phyloP scores from a whole-genome alignment of 768 basidiomycete species.

The Rhodotorula paludigena region DNA sequence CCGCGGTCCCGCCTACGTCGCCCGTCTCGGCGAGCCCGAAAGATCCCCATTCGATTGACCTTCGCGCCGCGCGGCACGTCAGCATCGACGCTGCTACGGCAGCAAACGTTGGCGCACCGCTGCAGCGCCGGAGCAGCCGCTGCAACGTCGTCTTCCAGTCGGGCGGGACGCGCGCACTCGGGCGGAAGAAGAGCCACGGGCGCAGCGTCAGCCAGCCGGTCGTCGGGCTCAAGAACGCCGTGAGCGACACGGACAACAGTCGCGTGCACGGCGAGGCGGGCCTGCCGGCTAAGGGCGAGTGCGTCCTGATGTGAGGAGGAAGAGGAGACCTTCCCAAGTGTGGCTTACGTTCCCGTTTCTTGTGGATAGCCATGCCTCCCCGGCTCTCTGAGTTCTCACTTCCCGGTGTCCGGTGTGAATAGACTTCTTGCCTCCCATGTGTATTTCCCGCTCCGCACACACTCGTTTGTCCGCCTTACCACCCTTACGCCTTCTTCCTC shows the following conservation, averaged over 20 bases:
- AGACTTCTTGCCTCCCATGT: too few species aligned
- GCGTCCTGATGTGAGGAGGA: not conserved
- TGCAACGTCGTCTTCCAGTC: conserved; percentile 7
- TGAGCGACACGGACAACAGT: not conserved
- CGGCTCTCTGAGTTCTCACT: not conserved
- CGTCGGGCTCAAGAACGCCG: not conserved
- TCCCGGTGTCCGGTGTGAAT: not conserved
- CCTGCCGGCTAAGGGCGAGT: not conserved
- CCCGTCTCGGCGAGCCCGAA: not conserved
- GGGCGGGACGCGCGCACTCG: conserved; percentile 5
- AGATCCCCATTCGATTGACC: not conserved
- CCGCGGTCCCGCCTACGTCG: not conserved
- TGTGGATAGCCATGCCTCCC: conserved; percentile 1
- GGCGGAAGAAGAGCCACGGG: conserved; percentile 14
- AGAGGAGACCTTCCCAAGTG: not conserved
- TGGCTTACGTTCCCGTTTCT: not conserved
- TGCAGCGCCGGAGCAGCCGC: conserved; percentile 10
- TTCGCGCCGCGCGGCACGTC: too few species aligned
- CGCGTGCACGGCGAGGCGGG: not conserved
- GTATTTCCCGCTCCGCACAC: too few species aligned
- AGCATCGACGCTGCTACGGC: not conserved
- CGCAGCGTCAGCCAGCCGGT: conserved; percentile 15
- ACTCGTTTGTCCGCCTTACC: too few species aligned
- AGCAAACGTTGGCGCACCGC: not conserved
- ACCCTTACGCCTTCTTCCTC: too few species aligned